Base-by-base conservation (phyloP, 768 basidiomycete genomes). In the Suillus plorans region DNA sequence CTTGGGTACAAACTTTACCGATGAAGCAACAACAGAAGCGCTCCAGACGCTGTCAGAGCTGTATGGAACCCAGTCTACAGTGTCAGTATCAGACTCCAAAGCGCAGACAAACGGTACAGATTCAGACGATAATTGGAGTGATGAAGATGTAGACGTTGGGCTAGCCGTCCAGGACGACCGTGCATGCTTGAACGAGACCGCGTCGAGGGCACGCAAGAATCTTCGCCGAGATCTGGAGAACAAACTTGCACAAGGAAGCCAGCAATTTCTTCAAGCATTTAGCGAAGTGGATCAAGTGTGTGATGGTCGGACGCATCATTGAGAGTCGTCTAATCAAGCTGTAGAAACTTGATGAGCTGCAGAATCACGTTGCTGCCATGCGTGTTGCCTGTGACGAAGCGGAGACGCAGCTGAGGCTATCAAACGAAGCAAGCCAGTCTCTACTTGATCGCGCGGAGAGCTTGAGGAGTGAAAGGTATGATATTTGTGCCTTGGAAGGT, bases 221-320 rank as follows among this genome's bases (percentile, higher is more conserved):
- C 81, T 98, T 62, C 85, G 92, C 52, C 82, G 89, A 66, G 95
- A 98, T 74, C 87, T 97, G 74, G 95, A 99, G 73, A 82, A 79
- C 58, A 91, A 88, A 74, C 81, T 98, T 53, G 87, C 90, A 0
- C 86, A 91, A 61, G 93, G 93, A 6, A 95, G 94, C 68, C 83
- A 84, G 55, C 85, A 86, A 67, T 97, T 99, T 74, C 74, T 99
- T 63, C 83, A 85, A 34, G 94, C 92, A 0, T 90, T 99, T 67
- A 88, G 88, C 25, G 89, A 95, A 69, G 94, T 99, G 42, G 92
- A 98, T 79, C 84, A 92, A 79, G 97, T 97, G 74, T 69, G 92
- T 85, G 31, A 52, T 28, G 44, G 59, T 47, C 55, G 57, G 66
- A 22, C 61, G 34, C 50, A 53, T 61, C 8, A 16, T n/a, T 8